Percentiles rank a stretch among this genome's conserved stretches.
phyloP scores from a whole-genome alignment of 2,329 filamentous ascomycete species.

The Sordariomycetes sp. region DNA sequence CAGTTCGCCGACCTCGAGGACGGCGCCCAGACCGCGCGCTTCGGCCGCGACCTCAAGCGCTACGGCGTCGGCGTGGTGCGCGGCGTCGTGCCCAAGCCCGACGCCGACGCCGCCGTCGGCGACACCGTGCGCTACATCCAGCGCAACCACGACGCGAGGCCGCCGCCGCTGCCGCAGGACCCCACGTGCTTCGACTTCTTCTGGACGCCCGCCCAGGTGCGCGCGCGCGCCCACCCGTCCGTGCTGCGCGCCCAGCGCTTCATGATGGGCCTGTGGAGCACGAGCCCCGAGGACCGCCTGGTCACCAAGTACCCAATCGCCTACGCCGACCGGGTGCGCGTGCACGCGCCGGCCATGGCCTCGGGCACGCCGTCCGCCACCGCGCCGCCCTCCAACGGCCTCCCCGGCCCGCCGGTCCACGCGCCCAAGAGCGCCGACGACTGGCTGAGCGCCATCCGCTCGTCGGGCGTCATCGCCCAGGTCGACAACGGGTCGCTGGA shows the following conservation, averaged over 20 bases:
- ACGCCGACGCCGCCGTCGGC: conserved; percentile 47
- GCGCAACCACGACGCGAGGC: conserved; percentile 1
- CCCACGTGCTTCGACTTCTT: conserved; percentile 65
- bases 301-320: conserved; percentile 51
- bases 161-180: conserved; percentile 46
- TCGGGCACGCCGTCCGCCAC: conserved; percentile 29
- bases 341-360: conserved; percentile 38
- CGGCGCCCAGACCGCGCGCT: conserved; percentile 11
- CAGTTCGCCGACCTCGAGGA: conserved; percentile 39
- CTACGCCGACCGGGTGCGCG: conserved; percentile 60
- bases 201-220: conserved; percentile 61
- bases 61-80: conserved; percentile 56
- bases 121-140: conserved; percentile 43
- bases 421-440: conserved; percentile 21
- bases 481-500: conserved; percentile 62
- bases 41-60: conserved; percentile 19
- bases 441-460: conserved; percentile 27
- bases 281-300: conserved; percentile 41
- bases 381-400: conserved; percentile 8
- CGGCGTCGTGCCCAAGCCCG: conserved; percentile 46
- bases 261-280: conserved; percentile 57
- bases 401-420: conserved; percentile 1
- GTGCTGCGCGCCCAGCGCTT: conserved; percentile 55
- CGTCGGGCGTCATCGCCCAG: conserved; percentile 49
- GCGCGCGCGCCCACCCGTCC: conserved; percentile 55